A percentile compares a stretch with the other conserved stretches of the same genome.
These are phyloP conservation scores for Daldinia childiae DNA, from an alignment of 495 filamentous ascomycete genomes.

Conservation along the genomic window DNA sequence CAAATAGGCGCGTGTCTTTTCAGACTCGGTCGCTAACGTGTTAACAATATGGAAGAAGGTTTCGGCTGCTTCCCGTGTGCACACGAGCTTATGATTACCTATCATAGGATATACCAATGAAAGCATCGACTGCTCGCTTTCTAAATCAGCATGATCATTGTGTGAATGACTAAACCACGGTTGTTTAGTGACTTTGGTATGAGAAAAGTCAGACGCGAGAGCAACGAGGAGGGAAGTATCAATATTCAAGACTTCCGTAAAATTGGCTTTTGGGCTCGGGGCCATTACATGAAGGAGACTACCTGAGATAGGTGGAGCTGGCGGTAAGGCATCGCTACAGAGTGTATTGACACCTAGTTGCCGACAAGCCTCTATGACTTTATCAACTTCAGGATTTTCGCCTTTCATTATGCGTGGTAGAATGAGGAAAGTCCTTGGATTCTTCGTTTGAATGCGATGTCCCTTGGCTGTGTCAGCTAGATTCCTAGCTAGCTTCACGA, in stretches of 20 bases:
- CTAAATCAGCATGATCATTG: constrained; percentile 44
- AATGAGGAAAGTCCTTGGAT: constrained; percentile 34
- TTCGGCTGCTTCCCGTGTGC: constrained; percentile 49
- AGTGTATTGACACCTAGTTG: constrained; percentile 35
- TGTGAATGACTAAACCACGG: constrained; percentile 52
- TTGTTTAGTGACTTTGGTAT: constrained; percentile 45
- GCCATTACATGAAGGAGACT: constrained; percentile 58
- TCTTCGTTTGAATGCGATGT: constrained; percentile 42
- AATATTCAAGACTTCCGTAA: constrained; percentile 50
- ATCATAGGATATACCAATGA: constrained; percentile 49
- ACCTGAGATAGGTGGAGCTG: constrained; percentile 51
- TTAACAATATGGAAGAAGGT: constrained; percentile 51
- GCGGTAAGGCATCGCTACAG: constrained; percentile 33
- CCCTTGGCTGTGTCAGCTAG: constrained; percentile 40
- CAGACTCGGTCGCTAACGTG: constrained; percentile 49
- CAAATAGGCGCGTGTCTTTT: constrained; percentile 48
- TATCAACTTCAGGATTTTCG: constrained; percentile 37
- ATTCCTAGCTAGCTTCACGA: constrained; percentile 41
- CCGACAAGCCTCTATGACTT: constrained; percentile 39
- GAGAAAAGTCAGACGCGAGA: constrained; percentile 55
- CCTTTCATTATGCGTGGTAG: constrained; percentile 43
- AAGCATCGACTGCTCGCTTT: constrained; percentile 47
- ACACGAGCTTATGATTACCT: constrained; percentile 46
- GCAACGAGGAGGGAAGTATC: constrained; percentile 56
- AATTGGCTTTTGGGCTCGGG: constrained; percentile 46